Evolutionary conservation across 306 rosid species (phyloP).

Genomic region (Castanea crenata): DNA sequence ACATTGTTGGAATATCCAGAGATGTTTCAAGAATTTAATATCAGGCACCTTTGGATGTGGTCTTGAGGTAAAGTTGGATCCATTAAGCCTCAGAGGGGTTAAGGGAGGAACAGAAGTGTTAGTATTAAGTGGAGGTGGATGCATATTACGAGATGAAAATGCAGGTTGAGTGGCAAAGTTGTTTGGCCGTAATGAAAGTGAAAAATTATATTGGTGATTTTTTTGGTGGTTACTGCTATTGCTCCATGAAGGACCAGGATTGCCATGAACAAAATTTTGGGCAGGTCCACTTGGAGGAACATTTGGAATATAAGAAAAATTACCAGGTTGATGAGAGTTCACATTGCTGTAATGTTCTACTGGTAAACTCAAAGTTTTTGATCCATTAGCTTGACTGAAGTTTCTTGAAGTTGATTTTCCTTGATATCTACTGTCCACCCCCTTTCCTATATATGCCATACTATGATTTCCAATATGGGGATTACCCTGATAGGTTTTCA

Average conservation of each 20-base stretch:
- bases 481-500: no score
- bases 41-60: constrained; percentile 45
- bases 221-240: constrained; percentile 39
- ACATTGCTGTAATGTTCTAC: constrained; percentile 34
- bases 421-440: constrained; percentile 41
- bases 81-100: constrained; percentile 45
- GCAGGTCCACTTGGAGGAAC: constrained; percentile 35
- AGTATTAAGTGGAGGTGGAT: constrained; percentile 32
- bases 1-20: constrained; percentile 41
- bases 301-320: no score
- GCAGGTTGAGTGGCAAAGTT: constrained; percentile 42
- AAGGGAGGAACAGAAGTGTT: constrained; percentile 42
- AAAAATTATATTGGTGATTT: constrained; percentile 43
- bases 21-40: constrained; percentile 50
- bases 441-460: no score
- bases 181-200: constrained; percentile 48
- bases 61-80: constrained; percentile 45
- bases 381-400: constrained; percentile 28
- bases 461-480: no score
- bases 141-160: constrained; percentile 40
- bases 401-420: constrained; percentile 30
- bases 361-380: constrained; percentile 40
- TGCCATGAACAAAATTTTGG: constrained; percentile 41
- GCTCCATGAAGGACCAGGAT: constrained; percentile 42
- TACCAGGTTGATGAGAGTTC: constrained; percentile 26